Evolutionary conservation across 805 yeast genomes (phyloP).

Genomic region (Candida coquimbonensis): DNA sequence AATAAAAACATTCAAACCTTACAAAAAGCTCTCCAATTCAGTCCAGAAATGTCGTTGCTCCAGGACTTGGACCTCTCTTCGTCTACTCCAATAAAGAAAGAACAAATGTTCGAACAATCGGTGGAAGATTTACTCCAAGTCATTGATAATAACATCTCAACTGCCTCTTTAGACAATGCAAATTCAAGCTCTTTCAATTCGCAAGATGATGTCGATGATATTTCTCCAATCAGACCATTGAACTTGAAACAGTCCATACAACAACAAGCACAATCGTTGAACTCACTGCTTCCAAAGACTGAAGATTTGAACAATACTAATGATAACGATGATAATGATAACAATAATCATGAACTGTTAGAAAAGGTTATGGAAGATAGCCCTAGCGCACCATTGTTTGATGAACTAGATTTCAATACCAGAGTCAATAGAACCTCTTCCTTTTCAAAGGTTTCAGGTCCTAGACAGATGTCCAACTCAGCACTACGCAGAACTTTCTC

Average conservation of each 20-base stretch:
- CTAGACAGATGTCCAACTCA: slow-evolving; percentile 21
- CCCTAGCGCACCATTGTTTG: slow-evolving; percentile 23
- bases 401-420: slow-evolving; percentile 28
- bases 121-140: slow-evolving; percentile 32
- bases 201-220: slow-evolving; percentile 8
- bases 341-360: background rate
- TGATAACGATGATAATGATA: background rate
- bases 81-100: slow-evolving; percentile 19
- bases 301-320: too few relatives aligned
- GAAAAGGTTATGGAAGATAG: slow-evolving; percentile 18
- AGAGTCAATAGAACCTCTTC: slow-evolving; percentile 23
- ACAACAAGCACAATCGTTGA: background rate
- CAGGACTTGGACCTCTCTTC: slow-evolving; percentile 8
- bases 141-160: slow-evolving; percentile 21
- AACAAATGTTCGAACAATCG: slow-evolving; percentile 20
- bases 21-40: too few relatives aligned
- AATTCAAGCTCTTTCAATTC: slow-evolving; percentile 3
- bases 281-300: background rate
- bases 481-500: slow-evolving; percentile 17
- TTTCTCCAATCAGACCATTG: slow-evolving; percentile 23
- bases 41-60: slow-evolving; percentile 2
- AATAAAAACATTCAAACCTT: too few relatives aligned
- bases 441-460: slow-evolving; percentile 24
- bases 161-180: slow-evolving; percentile 10
- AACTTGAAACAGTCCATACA: slow-evolving; percentile 14